Evolutionary conservation across 78 protist species (phyloP), one percentile per base, ranked within the genome.

Genomic region (Protostelium mycophagum): DNA sequence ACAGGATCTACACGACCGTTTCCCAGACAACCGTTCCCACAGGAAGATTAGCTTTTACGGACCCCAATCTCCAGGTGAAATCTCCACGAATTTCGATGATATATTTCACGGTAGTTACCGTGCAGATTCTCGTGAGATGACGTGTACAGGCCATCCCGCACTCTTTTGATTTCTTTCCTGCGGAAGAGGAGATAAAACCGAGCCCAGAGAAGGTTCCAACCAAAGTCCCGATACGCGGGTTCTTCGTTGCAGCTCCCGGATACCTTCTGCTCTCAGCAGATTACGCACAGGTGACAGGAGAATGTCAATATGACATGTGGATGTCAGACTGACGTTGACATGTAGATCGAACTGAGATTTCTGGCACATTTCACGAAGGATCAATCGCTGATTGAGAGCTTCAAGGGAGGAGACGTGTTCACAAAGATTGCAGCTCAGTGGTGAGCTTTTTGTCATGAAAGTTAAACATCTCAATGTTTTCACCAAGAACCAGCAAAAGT

Each of bases 11-110:
- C 85, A 87, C 94, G 31, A 92, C 94, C 28, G 90, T 92, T 37
- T 84, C 37, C 28, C 94, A 92, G 63, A 92, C 94, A 0, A 83
- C 87, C 51, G 94, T 92, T 28, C 94, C 94, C 37, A 92, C 94
- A 31, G 94, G 94, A 28, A 29, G 94, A 34, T 38, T 92, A 31
- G 63, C 94, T 23, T 90, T 92, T 90, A 90, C 36, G 5, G 87
- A 38, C 86, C 94, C 94, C 34, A 92, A 92, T 37, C 86, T 92
- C 25, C 94, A 92, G 38, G 73, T 51, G 73, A 16, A 51, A 16
- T 25, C 73, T 51, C 16, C 16, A 25, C n/a, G n/a, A n/a, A n/a
- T 25, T 25, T 51, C 73, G 73, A 51, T 51, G 5, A 25, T 51
- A 51, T 51, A 25, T 16, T 51, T 16, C 5, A 51, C 73, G 5